phyloP scores from a whole-genome alignment of 2,329 filamentous ascomycete genomes.

The Graphiopsis chlorocephala region DNA sequence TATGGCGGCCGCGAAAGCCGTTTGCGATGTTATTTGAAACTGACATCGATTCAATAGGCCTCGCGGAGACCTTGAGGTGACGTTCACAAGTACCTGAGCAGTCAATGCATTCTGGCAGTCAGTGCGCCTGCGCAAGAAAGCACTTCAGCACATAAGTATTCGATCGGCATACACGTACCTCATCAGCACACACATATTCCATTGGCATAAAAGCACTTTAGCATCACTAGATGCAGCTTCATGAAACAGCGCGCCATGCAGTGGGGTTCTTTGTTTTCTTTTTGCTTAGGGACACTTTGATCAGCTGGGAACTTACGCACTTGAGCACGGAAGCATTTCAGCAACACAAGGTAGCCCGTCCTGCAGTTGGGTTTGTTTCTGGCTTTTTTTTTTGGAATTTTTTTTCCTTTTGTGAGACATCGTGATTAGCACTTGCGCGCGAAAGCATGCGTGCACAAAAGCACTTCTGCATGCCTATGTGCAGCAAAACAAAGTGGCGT shows the following conservation, averaged over 20 bases:
- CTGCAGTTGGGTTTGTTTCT: background rate
- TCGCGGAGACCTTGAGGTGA: background rate
- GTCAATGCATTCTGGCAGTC: background rate
- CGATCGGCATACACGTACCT: background rate
- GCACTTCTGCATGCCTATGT: background rate
- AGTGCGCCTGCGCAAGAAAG: too few species aligned
- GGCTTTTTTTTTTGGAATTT: background rate
- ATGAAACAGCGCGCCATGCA: background rate
- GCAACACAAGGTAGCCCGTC: background rate
- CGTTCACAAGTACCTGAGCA: background rate
- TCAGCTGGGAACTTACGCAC: too few species aligned
- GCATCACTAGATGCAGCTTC: too few species aligned
- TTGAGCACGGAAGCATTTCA: too few species aligned
- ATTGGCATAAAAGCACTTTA: background rate
- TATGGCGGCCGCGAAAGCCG: background rate
- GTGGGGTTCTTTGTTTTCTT: background rate
- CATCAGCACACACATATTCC: background rate
- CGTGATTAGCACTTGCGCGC: background rate
- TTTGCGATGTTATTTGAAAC: background rate
- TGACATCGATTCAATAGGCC: background rate
- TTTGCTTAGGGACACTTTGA: background rate
- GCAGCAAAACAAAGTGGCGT: too few species aligned
- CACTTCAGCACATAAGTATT: too few species aligned
- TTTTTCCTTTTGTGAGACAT: background rate
- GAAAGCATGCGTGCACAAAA: background rate